A percentile compares a stretch with the other conserved stretches of the same genome.
phyloP scores from a whole-genome alignment of 2,329 filamentous ascomycete genomes.

The Fusarium sp. region DNA sequence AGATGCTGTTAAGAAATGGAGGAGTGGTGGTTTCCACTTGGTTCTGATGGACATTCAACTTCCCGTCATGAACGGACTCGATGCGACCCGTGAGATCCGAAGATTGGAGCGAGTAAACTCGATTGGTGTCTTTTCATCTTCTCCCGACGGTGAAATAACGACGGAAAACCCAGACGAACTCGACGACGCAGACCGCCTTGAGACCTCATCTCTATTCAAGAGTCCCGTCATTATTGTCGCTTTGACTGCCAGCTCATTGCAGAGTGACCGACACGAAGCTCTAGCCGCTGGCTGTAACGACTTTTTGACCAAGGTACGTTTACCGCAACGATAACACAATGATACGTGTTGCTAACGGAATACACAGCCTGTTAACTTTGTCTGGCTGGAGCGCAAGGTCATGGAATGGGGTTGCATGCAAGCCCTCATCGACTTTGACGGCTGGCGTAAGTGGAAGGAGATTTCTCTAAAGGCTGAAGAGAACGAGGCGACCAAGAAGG shows the following conservation, averaged over 20 bases:
- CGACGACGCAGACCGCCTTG: slow-evolving; percentile 75
- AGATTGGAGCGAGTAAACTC: slow-evolving; percentile 89
- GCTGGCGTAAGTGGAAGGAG: slow-evolving; percentile 97
- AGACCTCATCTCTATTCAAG: slow-evolving; percentile 81
- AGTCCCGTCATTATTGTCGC: slow-evolving; percentile 98
- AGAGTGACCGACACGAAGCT: slow-evolving; percentile 95
- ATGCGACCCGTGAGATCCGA: slow-evolving; percentile 94
- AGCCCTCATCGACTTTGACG: slow-evolving; percentile 97
- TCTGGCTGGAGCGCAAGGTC: slow-evolving; percentile 96
- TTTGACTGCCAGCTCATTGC: slow-evolving; percentile 90
- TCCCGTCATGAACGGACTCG: slow-evolving; percentile 94
- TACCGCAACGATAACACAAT: background rate
- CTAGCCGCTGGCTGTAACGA: slow-evolving; percentile 97
- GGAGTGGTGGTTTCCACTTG: slow-evolving; percentile 89
- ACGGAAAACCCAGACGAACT: slow-evolving; percentile 59
- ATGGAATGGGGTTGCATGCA: slow-evolving; percentile 99
- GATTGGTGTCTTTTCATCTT: slow-evolving; percentile 89
- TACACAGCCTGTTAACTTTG: slow-evolving; percentile 89
- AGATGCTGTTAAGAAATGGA: slow-evolving; percentile 94
- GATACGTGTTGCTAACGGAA: slow-evolving; percentile 16
- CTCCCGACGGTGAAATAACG: slow-evolving; percentile 61
- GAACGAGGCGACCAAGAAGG: slow-evolving; percentile 56
- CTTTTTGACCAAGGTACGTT: slow-evolving; percentile 90
- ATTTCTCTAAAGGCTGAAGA: slow-evolving; percentile 66
- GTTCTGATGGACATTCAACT: slow-evolving; percentile 99